These are phyloP conservation scores for Hypoxylon sp. DNA, from an alignment of 2,329 filamentous ascomycete species.

Conservation along the genomic window DNA sequence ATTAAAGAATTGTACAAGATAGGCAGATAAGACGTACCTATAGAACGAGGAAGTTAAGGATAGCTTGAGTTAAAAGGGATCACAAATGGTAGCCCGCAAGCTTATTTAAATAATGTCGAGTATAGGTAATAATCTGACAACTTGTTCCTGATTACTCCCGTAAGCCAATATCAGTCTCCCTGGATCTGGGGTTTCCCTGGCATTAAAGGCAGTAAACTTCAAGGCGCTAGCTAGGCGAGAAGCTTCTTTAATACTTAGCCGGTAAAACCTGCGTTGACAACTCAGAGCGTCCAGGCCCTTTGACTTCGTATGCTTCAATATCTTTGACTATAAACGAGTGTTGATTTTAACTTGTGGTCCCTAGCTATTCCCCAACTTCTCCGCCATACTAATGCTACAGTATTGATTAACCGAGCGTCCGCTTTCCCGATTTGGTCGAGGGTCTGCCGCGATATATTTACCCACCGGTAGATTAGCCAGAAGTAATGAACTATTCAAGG, in stretches of 20 bases:
- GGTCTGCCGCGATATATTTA: conserved; percentile 28
- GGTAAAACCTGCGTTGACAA: conserved; percentile 14
- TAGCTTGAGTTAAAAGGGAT: too few relatives aligned
- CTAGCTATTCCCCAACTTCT: conserved; percentile 29
- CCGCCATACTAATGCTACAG: conserved; percentile 26
- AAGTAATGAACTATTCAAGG: conserved; percentile 21
- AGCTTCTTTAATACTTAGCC: conserved; percentile 31
- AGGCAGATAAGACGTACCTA: too few relatives aligned
- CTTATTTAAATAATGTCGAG: not conserved
- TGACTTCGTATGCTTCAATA: conserved; percentile 20
- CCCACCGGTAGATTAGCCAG: conserved; percentile 36
- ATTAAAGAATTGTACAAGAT: not conserved
- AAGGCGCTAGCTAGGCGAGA: conserved; percentile 12
- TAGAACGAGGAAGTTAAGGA: not conserved
- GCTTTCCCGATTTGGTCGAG: conserved; percentile 32
- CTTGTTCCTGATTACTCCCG: not conserved
- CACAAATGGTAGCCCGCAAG: not conserved
- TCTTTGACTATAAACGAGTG: conserved; percentile 14
- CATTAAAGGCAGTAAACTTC: not conserved
- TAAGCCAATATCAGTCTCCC: conserved; percentile 6
- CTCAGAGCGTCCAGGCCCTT: conserved; percentile 20
- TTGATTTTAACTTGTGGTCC: conserved; percentile 1
- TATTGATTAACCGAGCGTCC: conserved; percentile 37
- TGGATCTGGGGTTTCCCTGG: not conserved
- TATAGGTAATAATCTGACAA: not conserved